Evolutionary conservation across 805 yeast genomes (phyloP), one percentile per base, ranked within the genome.

Genomic region (Myxozyma neotropica): DNA sequence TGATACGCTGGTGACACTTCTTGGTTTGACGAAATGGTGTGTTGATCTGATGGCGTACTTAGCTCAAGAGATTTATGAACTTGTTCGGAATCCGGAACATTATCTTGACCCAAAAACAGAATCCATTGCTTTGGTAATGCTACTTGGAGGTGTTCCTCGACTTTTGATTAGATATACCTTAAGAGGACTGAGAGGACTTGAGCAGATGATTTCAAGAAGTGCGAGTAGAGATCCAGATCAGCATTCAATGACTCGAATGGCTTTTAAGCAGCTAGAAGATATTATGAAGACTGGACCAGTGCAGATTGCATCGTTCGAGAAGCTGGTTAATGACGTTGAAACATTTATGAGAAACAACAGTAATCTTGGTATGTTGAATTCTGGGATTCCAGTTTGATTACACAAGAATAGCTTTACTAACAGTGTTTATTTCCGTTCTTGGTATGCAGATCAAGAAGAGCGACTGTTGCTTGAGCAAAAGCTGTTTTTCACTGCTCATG

Each of bases 21-120:
- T 89, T n/a, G 97, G 97, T 0, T 82, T 87, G 40, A 83, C 88
- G 7, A 83, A 89, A 67, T 93, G 97, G 97, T 81, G 89, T 65
- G 81, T 89, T 33, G 97, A 91, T 70, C 82, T 89, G 61, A 78
- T 89, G 55, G 83, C 86, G 0, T 84, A 82, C 63, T 71, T 89
- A 42, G 82, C 85, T 55, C 96, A 92, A 71, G 96, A 93, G 65
- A 79, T 75, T 57, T 71, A 56, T 15, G 61, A 56, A 44, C 54
- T 64, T 3, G 50, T 40, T 8, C 54, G 57, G 8, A 52, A 62
- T 31, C 63, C 65, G 1, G 64, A 64, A 6, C 45, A 54, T 13
- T 55, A 24, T 33, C 53, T 15, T 70, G 76, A 19, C 61, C 75
- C 55, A 56, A 78, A 40, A 66, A 70, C 43, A 6, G 43, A 50